phyloP scores from a whole-genome alignment of 257 asterid genomes.

The Scutellaria barbata region DNA sequence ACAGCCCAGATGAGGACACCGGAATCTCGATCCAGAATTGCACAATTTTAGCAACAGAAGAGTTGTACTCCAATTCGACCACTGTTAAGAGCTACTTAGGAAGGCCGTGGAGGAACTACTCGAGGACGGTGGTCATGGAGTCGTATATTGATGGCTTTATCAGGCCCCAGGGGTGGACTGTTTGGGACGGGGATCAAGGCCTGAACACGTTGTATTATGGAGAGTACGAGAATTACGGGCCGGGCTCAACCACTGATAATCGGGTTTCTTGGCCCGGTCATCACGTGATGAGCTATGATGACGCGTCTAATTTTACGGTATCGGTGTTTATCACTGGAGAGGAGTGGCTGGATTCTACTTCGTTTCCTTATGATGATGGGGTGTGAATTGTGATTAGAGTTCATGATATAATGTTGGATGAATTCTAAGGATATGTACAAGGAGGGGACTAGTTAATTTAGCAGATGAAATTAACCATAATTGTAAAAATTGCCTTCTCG shows the following conservation, averaged over 20 bases:
- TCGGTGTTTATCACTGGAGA: conserved; percentile 70
- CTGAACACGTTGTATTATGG: conserved; percentile 75
- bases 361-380: conserved; percentile 78
- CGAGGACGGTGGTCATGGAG: conserved; percentile 66
- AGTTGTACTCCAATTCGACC: conserved; percentile 45
- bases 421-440: neutral
- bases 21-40: conserved; percentile 86
- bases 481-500: too few species aligned
- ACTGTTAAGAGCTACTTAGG: conserved; percentile 69
- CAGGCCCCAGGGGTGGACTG: conserved; percentile 62
- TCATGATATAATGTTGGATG: neutral
- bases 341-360: conserved; percentile 87
- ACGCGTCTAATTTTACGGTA: conserved; percentile 63
- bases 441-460: neutral
- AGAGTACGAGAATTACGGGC: conserved; percentile 74
- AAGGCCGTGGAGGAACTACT: conserved; percentile 80
- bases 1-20: conserved; percentile 53
- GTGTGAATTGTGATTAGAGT: conserved; percentile 40
- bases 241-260: conserved; percentile 58
- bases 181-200: conserved; percentile 66
- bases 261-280: conserved; percentile 74
- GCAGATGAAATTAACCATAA: too few species aligned
- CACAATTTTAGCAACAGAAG: conserved; percentile 63
- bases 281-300: conserved; percentile 68
- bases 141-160: conserved; percentile 68